phyloP scores from a whole-genome alignment of 2,329 filamentous ascomycete genomes.

The Stachybotrys chartarum region DNA sequence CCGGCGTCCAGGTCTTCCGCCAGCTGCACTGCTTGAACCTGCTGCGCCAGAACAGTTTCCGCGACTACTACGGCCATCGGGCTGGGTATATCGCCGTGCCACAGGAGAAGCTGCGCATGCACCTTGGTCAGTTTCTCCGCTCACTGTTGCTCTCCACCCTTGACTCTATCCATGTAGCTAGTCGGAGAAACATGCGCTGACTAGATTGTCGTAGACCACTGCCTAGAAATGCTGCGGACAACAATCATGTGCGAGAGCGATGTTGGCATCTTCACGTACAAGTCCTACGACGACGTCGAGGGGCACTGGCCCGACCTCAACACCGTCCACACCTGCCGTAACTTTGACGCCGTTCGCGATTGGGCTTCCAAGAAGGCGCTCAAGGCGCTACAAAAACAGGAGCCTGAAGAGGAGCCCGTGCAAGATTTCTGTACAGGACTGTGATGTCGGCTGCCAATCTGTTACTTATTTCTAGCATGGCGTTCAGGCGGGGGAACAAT shows the following conservation, averaged over 20 bases:
- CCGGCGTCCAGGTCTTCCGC: constrained; percentile 52
- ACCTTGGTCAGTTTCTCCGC: constrained; percentile 24
- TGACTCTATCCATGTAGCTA: not conserved
- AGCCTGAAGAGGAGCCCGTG: not conserved
- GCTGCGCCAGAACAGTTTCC: constrained; percentile 39
- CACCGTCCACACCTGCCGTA: constrained; percentile 45
- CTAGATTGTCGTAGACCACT: constrained; percentile 31
- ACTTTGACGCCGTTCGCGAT: constrained; percentile 42
- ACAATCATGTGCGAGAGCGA: constrained; percentile 50
- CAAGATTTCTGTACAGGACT: too few relatives aligned
- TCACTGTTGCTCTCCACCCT: not conserved
- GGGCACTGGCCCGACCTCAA: constrained; percentile 49
- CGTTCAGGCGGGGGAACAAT: not conserved
- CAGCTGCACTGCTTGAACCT: constrained; percentile 46
- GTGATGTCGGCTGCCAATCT: not conserved
- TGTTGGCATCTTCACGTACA: constrained; percentile 47
- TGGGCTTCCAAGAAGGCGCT: constrained; percentile 44
- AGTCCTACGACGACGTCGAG: constrained; percentile 36
- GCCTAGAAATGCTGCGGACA: constrained; percentile 43
- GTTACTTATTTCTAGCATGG: not conserved
- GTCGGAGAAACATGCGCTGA: not conserved
- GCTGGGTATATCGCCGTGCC: constrained; percentile 41
- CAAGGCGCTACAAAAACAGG: not conserved
- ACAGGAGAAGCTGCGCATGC: constrained; percentile 31
- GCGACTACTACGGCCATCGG: constrained; percentile 38